Evolutionary conservation across 176 grass and related monocot genomes (phyloP), one percentile per base, ranked within the genome.

Genomic region (Areca catechu): DNA sequence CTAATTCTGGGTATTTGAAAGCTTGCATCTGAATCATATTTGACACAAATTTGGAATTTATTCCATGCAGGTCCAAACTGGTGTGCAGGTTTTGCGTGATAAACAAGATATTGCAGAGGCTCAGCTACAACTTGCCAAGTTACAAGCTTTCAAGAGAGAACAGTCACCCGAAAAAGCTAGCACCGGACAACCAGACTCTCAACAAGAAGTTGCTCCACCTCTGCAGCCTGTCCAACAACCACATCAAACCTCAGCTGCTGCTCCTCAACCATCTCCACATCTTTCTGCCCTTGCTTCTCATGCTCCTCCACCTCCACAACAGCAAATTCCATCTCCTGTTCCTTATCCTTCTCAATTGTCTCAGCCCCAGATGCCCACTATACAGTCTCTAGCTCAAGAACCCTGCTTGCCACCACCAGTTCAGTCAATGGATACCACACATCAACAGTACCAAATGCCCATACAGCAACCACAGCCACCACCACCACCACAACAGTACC

Each of bases 91-190:
- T 77, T 60, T 98, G 61, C 84, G 81, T 30, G 93, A 98, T 68
- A 98, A 92, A 29, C 93, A 98, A 73, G 80, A 89, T 63, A 88
- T 83, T 63, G 61, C 80, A 4, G 93, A 89, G 62, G 60, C 81
- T 15, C 87, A 85, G 65, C 19, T 92, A 22, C 84, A 88, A 24
- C 93, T 88, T 58, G 29, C 81, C 19, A 91, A 92, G 61, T 47
- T 98, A 51, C 81, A 88, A 69, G 25, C 71, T 21, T 73, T 72
- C 7, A 79, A 84, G 76, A 50, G 19, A 48, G 78, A 81, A 20
- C 57, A 24, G 7, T 5, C 9, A 1, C 7, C 34, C 2, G 34
- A 43, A 43, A 12, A 43, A 43, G 1, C 34, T 43, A 43, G 34
- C 34, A 10, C 6, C 0, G 34, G 7, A 43, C 34, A 9, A 12